phyloP scores from a whole-genome alignment of 2,329 filamentous ascomycete genomes.

The Neofusicoccum kwambonambiense region DNA sequence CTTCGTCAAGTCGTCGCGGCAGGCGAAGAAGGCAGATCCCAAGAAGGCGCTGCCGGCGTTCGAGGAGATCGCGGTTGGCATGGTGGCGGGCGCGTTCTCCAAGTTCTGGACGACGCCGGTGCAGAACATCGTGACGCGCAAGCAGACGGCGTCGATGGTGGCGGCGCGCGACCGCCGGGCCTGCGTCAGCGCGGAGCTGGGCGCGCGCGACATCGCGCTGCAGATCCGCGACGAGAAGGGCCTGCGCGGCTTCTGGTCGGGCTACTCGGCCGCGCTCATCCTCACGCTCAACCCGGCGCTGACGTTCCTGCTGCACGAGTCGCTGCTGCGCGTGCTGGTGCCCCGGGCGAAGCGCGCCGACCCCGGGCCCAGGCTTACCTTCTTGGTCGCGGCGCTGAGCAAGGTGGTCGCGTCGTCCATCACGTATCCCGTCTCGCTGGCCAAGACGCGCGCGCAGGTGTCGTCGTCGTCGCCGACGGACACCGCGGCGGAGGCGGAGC shows the following conservation, averaged over 20 bases:
- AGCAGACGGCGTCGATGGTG: constrained; percentile 66
- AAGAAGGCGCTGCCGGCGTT: constrained; percentile 55
- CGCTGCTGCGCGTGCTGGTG: constrained; percentile 62
- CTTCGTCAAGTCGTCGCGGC: constrained; percentile 49
- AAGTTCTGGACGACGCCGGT: constrained; percentile 78
- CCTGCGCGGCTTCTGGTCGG: constrained; percentile 77
- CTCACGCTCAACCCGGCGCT: constrained; percentile 83
- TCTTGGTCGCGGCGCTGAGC: constrained; percentile 70
- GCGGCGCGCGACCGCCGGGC: constrained; percentile 39
- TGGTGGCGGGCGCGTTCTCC: constrained; percentile 70
- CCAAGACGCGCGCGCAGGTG: constrained; percentile 76
- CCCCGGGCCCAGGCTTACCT: constrained; percentile 56
- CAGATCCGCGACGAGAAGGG: constrained; percentile 70
- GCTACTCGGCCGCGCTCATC: constrained; percentile 77
- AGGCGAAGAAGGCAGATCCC: constrained; percentile 26
- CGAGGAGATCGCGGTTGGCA: constrained; percentile 73
- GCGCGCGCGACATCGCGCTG: constrained; percentile 57
- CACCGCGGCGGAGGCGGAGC: background rate
- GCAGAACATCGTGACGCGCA: constrained; percentile 76
- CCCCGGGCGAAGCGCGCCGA: constrained; percentile 52
- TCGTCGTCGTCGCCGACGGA: constrained; percentile 37
- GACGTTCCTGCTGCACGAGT: constrained; percentile 79
- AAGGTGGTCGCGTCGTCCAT: constrained; percentile 74
- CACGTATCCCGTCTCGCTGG: constrained; percentile 83
- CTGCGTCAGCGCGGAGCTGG: constrained; percentile 30